Evolutionary conservation across 2,329 filamentous ascomycete genomes (phyloP).

Genomic region (Microdochium nivale): DNA sequence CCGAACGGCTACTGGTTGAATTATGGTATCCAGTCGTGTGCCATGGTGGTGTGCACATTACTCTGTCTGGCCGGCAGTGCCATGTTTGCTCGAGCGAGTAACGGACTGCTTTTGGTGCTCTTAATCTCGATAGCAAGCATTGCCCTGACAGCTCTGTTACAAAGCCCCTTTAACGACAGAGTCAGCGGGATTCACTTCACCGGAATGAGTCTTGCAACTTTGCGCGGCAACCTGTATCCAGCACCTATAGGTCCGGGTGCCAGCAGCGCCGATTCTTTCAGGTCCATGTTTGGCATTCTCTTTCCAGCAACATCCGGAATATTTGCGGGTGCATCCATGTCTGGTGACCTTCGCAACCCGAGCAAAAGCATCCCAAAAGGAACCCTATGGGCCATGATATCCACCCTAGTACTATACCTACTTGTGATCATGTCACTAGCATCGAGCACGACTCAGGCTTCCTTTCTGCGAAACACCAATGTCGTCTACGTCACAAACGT

Average conservation of each 20-base stretch:
- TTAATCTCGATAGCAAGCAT: constrained; percentile 71
- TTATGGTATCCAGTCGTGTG: constrained; percentile 66
- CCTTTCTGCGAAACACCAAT: constrained; percentile 67
- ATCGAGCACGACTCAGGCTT: constrained; percentile 63
- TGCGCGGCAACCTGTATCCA: constrained; percentile 67
- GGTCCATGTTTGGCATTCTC: constrained; percentile 76
- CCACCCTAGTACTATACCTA: constrained; percentile 70
- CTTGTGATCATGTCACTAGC: constrained; percentile 73
- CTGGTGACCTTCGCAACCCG: constrained; percentile 73
- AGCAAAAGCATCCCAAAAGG: constrained; percentile 79
- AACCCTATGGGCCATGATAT: constrained; percentile 67
- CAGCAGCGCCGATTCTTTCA: constrained; percentile 53
- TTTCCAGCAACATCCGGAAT: constrained; percentile 60
- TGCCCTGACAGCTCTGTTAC: constrained; percentile 64
- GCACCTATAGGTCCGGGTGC: constrained; percentile 39
- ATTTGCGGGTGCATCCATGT: constrained; percentile 78
- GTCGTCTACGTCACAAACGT: constrained; percentile 75
- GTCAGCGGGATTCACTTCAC: constrained; percentile 65
- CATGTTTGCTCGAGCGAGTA: constrained; percentile 73
- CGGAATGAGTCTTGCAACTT: constrained; percentile 61
- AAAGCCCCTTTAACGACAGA: constrained; percentile 57
- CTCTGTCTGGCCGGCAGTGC: constrained; percentile 74
- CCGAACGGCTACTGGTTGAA: constrained; percentile 67
- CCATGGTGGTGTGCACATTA: constrained; percentile 61
- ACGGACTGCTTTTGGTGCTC: constrained; percentile 63